Evolutionary conservation across 208 protist genomes (phyloP), one percentile per base, ranked within the genome.

Genomic region (Vickermania ingenoplastis): DNA sequence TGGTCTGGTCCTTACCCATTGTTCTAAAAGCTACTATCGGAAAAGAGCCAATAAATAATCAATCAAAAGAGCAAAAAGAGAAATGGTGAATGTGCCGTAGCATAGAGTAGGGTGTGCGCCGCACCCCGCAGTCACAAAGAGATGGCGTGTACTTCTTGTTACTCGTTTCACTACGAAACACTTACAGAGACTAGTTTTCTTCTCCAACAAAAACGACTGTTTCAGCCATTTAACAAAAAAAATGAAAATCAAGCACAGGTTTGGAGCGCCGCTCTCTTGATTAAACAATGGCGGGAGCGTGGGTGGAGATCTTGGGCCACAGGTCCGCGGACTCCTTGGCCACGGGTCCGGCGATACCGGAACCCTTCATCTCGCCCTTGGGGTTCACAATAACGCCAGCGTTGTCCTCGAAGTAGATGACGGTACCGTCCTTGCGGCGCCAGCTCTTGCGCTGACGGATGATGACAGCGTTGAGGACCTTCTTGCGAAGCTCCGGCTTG

Each of bases 301-400:
- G 85, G 28, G 89, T 89, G 66, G 97, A 95, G 80, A 99, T 99
- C 89, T 97, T 97, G 61, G 98, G 99, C 99, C 99, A 99, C 50
- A 99, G 85, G 63, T 99, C 99, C 31, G 98, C 98, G 82, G 93
- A 98, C 85, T 99, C 99, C 90, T 99, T 99, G 55, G 96, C 97
- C 51, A 99, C 97, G 62, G 98, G 99, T 26, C 98, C 98, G 53
- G 95, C 97, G 80, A 99, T 98, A 65, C 95, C 97, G 30, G 98
- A 99, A 59, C 99, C 97, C 94, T 99, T 99, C 90, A 99, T 98
- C 79, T 99, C 98, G 74, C 98, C 98, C 91, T 99, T 99, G 59
- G 93, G 92, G 89, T 99, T 99, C 50, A 99, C 97, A 66, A 99
- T 99, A 31, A 99, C 98, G 71, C 97, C 98, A 50, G 98, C 98